These are phyloP conservation scores for Aureobasidium sp. DNA, from an alignment of 2,329 filamentous ascomycete species.

Conservation along the genomic window DNA sequence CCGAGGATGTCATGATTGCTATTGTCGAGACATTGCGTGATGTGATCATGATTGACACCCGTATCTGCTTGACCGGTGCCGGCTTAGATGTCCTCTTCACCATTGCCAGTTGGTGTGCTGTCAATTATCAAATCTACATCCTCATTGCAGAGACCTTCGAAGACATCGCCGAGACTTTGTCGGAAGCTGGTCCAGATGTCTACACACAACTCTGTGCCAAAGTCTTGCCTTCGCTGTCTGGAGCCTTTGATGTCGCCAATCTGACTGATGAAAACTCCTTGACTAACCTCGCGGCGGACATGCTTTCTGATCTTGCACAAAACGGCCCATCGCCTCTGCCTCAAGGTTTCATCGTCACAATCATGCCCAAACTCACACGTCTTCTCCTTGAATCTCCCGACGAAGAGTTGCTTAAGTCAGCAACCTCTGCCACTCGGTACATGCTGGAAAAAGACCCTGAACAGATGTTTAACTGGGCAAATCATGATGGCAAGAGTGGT, in stretches of 20 bases:
- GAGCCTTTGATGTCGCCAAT: conserved; percentile 79
- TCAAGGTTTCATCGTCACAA: conserved; percentile 71
- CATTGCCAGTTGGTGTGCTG: conserved; percentile 77
- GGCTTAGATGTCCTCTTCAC: conserved; percentile 80
- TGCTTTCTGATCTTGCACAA: conserved; percentile 72
- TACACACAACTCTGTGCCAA: conserved; percentile 76
- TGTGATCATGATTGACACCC: conserved; percentile 70
- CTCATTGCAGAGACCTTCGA: conserved; percentile 87
- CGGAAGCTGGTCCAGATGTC: conserved; percentile 53
- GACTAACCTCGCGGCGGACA: conserved; percentile 76
- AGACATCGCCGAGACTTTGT: conserved; percentile 64
- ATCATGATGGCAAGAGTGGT: conserved; percentile 69
- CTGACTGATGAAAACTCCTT: conserved; percentile 78
- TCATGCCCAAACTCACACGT: conserved; percentile 78
- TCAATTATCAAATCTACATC: conserved; percentile 84
- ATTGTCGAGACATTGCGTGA: conserved; percentile 79
- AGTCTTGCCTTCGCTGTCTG: conserved; percentile 80
- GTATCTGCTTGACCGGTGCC: conserved; percentile 63
- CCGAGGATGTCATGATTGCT: conserved; percentile 85
- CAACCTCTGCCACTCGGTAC: conserved; percentile 77
- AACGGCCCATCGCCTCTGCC: conserved; percentile 80
- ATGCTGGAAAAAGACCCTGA: conserved; percentile 84
- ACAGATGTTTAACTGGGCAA: conserved; percentile 81
- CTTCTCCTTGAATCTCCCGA: conserved; percentile 78
- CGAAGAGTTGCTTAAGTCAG: conserved; percentile 78